Conservation (phyloP, 2,329 filamentous ascomycete genomes). For the Didymella exigua region DNA sequence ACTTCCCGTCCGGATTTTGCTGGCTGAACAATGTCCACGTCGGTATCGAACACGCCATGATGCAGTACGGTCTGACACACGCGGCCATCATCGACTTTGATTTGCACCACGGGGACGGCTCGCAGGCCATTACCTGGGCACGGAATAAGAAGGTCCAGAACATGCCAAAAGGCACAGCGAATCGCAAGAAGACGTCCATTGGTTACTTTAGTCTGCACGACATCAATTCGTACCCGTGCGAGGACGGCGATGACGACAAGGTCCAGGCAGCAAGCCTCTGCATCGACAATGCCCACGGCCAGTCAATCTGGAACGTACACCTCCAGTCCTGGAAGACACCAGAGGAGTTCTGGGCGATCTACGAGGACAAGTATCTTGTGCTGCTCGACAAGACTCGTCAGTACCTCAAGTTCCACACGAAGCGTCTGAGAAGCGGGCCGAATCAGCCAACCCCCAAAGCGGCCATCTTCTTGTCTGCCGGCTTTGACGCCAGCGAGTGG, state of each 20-base stretch:
- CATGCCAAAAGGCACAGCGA: constrained; percentile 71
- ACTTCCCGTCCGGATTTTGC: constrained; percentile 92
- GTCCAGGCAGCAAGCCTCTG: constrained; percentile 93
- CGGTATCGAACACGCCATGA: constrained; percentile 87
- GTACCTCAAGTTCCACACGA: constrained; percentile 76
- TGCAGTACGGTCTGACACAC: constrained; percentile 85
- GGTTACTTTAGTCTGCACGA: constrained; percentile 98
- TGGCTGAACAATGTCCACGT: constrained; percentile 99
- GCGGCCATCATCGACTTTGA: constrained; percentile 69
- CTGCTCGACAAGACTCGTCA: constrained; percentile 80
- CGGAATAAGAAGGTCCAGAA: constrained; percentile 75
- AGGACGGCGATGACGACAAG: constrained; percentile 90
- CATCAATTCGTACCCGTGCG: constrained; percentile 98
- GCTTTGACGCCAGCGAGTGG: constrained; percentile 96
- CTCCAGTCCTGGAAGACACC: constrained; percentile 83
- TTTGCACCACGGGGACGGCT: constrained; percentile 64
- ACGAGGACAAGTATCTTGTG: constrained; percentile 76
- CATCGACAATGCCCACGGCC: constrained; percentile 90
- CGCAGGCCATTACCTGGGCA: constrained; percentile 89
- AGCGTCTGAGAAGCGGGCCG: constrained; percentile 63
- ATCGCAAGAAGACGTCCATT: constrained; percentile 83
- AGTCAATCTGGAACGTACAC: constrained; percentile 96
- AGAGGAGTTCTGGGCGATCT: constrained; percentile 86
- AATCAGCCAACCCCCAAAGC: constrained; percentile 72
- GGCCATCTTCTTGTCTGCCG: constrained; percentile 92